Evolutionary conservation across 2,329 filamentous ascomycete genomes (phyloP), one percentile per base, ranked within the genome.

Genomic region (Paecilomyces niveus): DNA sequence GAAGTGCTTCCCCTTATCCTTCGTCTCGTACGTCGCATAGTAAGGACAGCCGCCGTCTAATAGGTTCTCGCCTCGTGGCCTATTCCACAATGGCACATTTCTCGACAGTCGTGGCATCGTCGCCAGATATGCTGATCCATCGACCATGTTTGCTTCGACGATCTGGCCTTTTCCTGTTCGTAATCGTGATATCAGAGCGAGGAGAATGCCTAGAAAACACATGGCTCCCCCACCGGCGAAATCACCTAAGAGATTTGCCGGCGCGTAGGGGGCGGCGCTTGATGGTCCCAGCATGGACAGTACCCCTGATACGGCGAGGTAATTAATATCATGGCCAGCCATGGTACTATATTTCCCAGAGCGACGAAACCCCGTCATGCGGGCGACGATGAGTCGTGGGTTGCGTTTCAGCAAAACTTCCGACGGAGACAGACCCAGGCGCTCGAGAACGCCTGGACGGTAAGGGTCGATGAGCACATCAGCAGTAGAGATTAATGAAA

Each of bases 261-360:
- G 94, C 18, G 92, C 83, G 61, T 88, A 86, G 0, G 93, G 93
- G 63, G 84, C 86, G 68, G 87, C 83, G 15, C 80, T 82, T 29
- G 78, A 78, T 0, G 89, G 80, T 0, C 93, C 93, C 2, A 97
- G 83, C 74, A 96, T 80, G 0, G 83, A 82, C 29, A 97, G 76
- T 0, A 89, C 87, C 0, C 93, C 93, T 0, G 88, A 89, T 0
- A 96, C 90, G 54, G 92, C 90, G 50, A 97, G 87, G 74, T 97
- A 97, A 71, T 97, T 97, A 73, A 97, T 96, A 72, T 97, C 92
- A 71, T 97, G 92, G 52, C 92, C 92, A 0, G 92, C 92, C 92
- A 96, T 97, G 67, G 83, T 77, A 54, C 83, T 84, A 75, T 96
- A 97, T 67, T 85, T 87, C 0, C 92, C 93, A 74, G 95, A 90